A percentile compares a stretch with the other conserved stretches of the same genome.
These are phyloP conservation scores for Talaromyces borbonicus DNA, from an alignment of 495 filamentous ascomycete genomes.

Conservation along the genomic window DNA sequence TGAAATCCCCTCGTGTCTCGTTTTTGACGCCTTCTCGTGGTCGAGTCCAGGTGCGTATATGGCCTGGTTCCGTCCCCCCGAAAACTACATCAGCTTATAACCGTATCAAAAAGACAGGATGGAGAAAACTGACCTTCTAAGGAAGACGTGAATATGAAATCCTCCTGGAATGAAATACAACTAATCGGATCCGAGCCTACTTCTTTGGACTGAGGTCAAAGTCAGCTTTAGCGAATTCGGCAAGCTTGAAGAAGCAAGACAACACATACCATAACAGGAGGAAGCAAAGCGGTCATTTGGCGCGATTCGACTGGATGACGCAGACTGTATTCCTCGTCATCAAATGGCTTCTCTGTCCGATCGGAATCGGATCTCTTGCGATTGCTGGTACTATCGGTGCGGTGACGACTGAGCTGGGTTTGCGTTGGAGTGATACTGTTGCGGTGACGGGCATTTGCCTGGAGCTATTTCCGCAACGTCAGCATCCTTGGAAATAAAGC, in stretches of 20 bases:
- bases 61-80: slow-evolving; percentile 44
- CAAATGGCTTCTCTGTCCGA: slow-evolving; percentile 45
- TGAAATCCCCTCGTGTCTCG: slow-evolving; percentile 6
- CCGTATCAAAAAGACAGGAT: slow-evolving; percentile 1
- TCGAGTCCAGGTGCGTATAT: slow-evolving; percentile 80
- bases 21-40: slow-evolving; percentile 50
- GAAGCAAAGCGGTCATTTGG: slow-evolving; percentile 70
- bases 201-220: slow-evolving; percentile 55
- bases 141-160: slow-evolving; percentile 86
- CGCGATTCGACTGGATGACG: slow-evolving; percentile 75
- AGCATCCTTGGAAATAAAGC: neutral
- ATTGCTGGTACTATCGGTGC: slow-evolving; percentile 55
- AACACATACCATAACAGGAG: slow-evolving; percentile 74
- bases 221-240: slow-evolving; percentile 6
- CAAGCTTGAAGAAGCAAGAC: neutral
- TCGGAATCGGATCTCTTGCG: slow-evolving; percentile 53
- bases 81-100: slow-evolving; percentile 4
- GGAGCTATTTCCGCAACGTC: slow-evolving; percentile 30
- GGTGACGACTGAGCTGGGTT: slow-evolving; percentile 60
- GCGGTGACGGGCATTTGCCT: slow-evolving; percentile 29
- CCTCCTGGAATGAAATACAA: slow-evolving; percentile 85
- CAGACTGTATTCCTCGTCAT: slow-evolving; percentile 40
- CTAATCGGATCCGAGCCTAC: slow-evolving; percentile 78
- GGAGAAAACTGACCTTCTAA: slow-evolving; percentile 54
- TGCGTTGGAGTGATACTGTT: slow-evolving; percentile 36